These are phyloP conservation scores for Manihot esculenta DNA, from an alignment of 441 rosid species.

Conservation along the genomic window DNA sequence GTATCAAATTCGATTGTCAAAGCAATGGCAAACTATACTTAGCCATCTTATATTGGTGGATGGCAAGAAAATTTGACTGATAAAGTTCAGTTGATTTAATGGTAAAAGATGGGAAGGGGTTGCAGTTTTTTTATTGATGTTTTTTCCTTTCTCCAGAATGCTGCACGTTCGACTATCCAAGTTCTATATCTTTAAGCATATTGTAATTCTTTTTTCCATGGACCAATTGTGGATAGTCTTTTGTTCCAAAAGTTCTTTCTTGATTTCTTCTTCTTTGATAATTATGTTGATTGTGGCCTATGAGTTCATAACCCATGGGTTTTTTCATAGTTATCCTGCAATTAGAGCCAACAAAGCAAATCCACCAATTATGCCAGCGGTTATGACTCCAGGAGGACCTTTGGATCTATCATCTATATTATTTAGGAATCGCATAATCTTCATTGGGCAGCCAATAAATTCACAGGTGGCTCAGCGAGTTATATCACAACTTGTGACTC, in stretches of 20 bases:
- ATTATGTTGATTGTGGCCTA: neutral
- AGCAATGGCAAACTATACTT: neutral
- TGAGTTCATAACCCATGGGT: slow-evolving; percentile 4
- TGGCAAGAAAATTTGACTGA: neutral
- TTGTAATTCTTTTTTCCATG: neutral
- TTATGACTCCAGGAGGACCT: slow-evolving; percentile 87
- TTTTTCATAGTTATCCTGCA: slow-evolving; percentile 37
- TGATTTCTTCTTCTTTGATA: slow-evolving; percentile 6
- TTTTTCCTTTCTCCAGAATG: neutral
- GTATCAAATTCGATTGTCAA: neutral
- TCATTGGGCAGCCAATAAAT: slow-evolving; percentile 78
- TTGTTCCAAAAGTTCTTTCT: slow-evolving; percentile 6
- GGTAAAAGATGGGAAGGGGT: neutral
- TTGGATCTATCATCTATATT: slow-evolving; percentile 77
- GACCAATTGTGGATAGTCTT: slow-evolving; percentile 10
- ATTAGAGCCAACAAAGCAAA: slow-evolving; percentile 61
- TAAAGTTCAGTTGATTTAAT: neutral
- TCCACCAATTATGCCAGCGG: slow-evolving; percentile 88
- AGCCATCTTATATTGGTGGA: neutral
- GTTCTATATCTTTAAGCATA: neutral
- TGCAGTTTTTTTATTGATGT: neutral
- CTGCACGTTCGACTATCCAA: no score
- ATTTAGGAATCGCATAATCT: slow-evolving; percentile 79
- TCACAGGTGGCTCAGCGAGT: slow-evolving; percentile 86
- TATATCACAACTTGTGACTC: slow-evolving; percentile 88